Percentiles rank a stretch among this genome's conserved stretches.
Conservation (phyloP, 2,329 filamentous ascomycete genomes). For the Colletotrichum cereale region DNA sequence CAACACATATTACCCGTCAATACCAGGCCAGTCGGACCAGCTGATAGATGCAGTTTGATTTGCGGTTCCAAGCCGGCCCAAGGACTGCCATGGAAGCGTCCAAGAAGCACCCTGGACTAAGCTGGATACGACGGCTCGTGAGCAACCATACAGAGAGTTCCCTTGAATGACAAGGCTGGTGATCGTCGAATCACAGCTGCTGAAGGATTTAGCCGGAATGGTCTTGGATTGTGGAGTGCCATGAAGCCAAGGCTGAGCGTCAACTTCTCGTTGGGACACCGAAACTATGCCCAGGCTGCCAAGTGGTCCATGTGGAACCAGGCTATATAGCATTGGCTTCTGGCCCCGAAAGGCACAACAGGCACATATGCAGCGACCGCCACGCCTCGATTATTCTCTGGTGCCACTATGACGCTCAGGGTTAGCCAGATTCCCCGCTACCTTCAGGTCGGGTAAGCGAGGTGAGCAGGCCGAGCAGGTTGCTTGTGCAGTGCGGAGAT, state of each 20-base stretch:
- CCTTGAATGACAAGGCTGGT: slow-evolving; percentile 3
- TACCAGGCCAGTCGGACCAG: background rate
- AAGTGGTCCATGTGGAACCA: slow-evolving; percentile 3
- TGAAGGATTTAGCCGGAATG: slow-evolving; percentile 8
- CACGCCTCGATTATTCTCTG: background rate
- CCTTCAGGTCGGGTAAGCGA: too few species aligned
- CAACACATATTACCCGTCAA: background rate
- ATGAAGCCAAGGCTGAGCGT: slow-evolving; percentile 26
- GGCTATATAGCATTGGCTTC: background rate
- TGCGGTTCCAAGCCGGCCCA: slow-evolving; percentile 6
- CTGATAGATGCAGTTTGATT: background rate
- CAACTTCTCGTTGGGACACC: slow-evolving; percentile 14
- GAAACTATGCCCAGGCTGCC: slow-evolving; percentile 29
- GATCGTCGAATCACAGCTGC: background rate
- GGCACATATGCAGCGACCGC: background rate
- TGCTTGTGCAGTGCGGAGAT: too few species aligned
- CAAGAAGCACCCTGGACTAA: slow-evolving; percentile 2
- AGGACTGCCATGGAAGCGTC: background rate
- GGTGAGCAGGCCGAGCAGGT: too few species aligned
- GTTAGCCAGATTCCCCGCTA: too few species aligned
- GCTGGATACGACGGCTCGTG: background rate
- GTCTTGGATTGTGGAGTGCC: slow-evolving; percentile 32
- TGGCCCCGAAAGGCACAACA: background rate
- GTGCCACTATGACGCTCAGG: background rate
- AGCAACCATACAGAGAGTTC: slow-evolving; percentile 24